Evolutionary conservation across 2,329 filamentous ascomycete genomes (phyloP).

Genomic region (Whalleya microplaca): DNA sequence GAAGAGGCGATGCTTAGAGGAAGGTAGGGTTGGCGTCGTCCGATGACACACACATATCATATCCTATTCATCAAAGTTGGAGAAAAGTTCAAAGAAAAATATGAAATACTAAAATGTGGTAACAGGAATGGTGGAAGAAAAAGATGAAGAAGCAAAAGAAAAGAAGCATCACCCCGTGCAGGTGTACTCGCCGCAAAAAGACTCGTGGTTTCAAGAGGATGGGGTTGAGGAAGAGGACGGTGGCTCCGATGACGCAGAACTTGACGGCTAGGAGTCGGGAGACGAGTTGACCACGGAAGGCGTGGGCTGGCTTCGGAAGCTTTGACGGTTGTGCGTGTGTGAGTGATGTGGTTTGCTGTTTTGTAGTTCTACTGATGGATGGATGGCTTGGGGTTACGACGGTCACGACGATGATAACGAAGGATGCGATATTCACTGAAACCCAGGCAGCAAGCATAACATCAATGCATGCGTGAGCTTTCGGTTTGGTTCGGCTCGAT

Average conservation of each 20-base stretch:
- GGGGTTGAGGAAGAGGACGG: too few relatives aligned
- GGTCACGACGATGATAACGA: background rate
- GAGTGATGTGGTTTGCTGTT: too few relatives aligned
- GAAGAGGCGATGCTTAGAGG: constrained; percentile 33
- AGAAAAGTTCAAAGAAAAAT: too few relatives aligned
- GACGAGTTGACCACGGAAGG: too few relatives aligned
- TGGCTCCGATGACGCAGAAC: too few relatives aligned
- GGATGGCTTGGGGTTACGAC: background rate
- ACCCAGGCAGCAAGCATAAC: too few relatives aligned
- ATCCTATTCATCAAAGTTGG: background rate
- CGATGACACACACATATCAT: too few relatives aligned
- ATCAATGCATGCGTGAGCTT: background rate
- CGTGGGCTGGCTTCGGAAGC: too few relatives aligned
- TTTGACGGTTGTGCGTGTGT: background rate
- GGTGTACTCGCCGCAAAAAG: background rate
- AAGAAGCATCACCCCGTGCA: too few relatives aligned
- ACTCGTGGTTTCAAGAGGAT: background rate
- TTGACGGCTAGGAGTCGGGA: too few relatives aligned
- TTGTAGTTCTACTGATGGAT: background rate
- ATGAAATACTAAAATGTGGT: background rate
- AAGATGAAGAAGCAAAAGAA: too few relatives aligned
- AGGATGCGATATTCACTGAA: too few relatives aligned
- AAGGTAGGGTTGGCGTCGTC: constrained; percentile 35
- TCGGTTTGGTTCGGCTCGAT: background rate
- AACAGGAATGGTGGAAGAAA: background rate